Evolutionary conservation across 768 basidiomycete species (phyloP), one percentile per base, ranked within the genome.

Genomic region (Dendrothele bispora): DNA sequence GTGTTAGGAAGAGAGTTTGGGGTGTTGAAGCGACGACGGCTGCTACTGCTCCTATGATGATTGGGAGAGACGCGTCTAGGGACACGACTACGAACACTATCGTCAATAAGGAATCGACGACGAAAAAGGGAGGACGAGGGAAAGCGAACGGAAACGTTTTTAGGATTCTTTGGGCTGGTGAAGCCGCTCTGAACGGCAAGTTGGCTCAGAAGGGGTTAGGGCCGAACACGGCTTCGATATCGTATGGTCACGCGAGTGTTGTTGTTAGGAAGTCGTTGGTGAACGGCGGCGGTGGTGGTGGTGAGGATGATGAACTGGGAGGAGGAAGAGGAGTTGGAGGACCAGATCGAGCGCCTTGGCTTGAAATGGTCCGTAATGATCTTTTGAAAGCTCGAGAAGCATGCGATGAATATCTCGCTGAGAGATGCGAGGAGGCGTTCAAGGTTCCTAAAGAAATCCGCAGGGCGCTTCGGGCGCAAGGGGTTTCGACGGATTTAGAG

Each of bases 261-360:
- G 29, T n/a, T 26, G 34, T 37, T 18, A 39, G 22, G 7, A 65
- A 79, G 14, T 83, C 83, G 18, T 72, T 95, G 37, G 77, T 95
- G 69, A 80, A 86, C 51, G 75, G 77, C 2, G 84, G 89, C 50
- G 89, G 87, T 0, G 82, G 78, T 1, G 71, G 82, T 24, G 91
- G 91, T 59, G 86, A 86, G 53, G 89, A 92, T 58, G 74, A 68
- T 1, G 93, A 98, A 55, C n/a, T n/a, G n/a, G n/a, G n/a, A n/a
- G n/a, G n/a, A n/a, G n/a, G n/a, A n/a, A n/a, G n/a, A n/a, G n/a
- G n/a, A n/a, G n/a, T n/a, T n/a, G n/a, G n/a, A n/a, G n/a, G n/a
- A n/a, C n/a, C n/a, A n/a, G n/a, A n/a, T n/a, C n/a, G n/a, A n/a
- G n/a, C n/a, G n/a, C n/a, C n/a, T n/a, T 70, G 84, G 43, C 81